phyloP scores from a whole-genome alignment of 345 rosid species.

The Gossypium raimondii region DNA sequence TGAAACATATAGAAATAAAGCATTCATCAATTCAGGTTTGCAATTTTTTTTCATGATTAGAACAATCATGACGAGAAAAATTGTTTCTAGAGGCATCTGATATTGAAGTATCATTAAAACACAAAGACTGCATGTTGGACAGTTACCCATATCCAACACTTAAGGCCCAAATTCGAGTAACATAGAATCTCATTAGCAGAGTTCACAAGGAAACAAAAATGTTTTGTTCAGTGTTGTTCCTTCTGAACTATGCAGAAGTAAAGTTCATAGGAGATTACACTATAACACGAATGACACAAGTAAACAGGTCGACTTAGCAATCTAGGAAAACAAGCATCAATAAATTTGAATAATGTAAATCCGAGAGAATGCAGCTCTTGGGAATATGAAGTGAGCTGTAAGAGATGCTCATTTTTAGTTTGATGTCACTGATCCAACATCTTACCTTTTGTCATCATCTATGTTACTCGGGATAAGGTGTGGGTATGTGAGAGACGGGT shows the following conservation, averaged over 20 bases:
- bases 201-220: neutral
- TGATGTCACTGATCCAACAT: conserved; percentile 6
- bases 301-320: neutral
- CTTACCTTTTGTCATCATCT: neutral
- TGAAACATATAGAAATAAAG: conserved; percentile 23
- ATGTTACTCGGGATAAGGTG: neutral
- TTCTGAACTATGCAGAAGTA: neutral
- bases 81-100: neutral
- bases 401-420: neutral
- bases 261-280: neutral
- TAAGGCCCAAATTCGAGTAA: neutral
- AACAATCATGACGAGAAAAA: neutral
- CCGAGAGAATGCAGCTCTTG: neutral
- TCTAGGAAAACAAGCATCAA: neutral
- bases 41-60: neutral
- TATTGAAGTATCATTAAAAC: neutral
- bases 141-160: neutral
- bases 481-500: neutral
- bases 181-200: neutral
- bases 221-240: neutral
- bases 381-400: neutral
- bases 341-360: neutral
- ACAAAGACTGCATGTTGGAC: neutral
- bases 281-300: neutral
- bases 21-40: neutral